These are phyloP conservation scores for Gnetum montanum DNA, from an alignment of 75 land plant species.

Conservation along the genomic window DNA sequence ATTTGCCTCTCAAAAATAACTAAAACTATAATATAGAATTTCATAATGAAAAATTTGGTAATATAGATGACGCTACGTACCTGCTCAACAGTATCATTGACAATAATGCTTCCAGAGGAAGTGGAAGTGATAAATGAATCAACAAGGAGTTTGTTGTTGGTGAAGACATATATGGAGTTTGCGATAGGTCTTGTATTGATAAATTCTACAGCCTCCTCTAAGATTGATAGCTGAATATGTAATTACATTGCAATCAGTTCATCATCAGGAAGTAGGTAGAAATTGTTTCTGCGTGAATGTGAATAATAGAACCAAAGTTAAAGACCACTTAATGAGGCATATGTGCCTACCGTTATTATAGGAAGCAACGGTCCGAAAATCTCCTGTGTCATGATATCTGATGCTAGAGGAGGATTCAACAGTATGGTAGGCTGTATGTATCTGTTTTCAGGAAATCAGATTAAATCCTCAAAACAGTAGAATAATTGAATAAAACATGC, in stretches of 20 bases:
- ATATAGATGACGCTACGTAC: constrained; percentile 23
- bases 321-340: too few species aligned
- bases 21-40: too few species aligned
- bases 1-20: too few species aligned
- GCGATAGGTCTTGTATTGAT: constrained; percentile 57
- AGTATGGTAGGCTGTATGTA: constrained; percentile 74
- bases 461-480: too few species aligned
- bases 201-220: too few species aligned
- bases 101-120: constrained; percentile 57
- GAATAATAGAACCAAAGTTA: too few species aligned
- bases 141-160: constrained; percentile 35
- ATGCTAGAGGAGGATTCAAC: constrained; percentile 54
- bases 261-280: too few species aligned
- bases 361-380: constrained; percentile 91
- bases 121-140: constrained; percentile 31
- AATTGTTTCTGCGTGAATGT: too few species aligned
- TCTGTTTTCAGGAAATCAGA: constrained; percentile 32
- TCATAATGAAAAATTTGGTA: not conserved
- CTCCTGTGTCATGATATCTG: constrained; percentile 77
- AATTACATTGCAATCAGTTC: too few species aligned
- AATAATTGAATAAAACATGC: too few species aligned
- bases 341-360: constrained; percentile 13
- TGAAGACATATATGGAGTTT: constrained; percentile 64
- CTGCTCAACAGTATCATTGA: constrained; percentile 66
- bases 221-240: too few species aligned